Evolutionary conservation across 305 asterid genomes (phyloP).

Genomic region (Fraxinus platypoda): DNA sequence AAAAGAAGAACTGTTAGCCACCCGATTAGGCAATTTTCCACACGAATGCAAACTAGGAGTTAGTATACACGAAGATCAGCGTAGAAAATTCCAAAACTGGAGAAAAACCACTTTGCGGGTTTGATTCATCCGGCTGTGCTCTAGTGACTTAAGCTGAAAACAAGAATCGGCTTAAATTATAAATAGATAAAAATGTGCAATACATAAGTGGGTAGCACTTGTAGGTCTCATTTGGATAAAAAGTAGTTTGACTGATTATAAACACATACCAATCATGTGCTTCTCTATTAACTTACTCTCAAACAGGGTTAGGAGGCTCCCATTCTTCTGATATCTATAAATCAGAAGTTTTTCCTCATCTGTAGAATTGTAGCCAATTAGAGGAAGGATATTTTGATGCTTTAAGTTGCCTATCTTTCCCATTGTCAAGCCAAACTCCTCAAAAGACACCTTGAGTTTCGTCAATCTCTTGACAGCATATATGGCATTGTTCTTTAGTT

Average conservation of each 20-base stretch:
- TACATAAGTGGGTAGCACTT: neutral
- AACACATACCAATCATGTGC: neutral
- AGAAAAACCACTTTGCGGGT: neutral
- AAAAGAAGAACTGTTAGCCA: neutral
- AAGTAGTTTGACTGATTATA: too few relatives aligned
- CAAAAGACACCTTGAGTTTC: constrained; percentile 29
- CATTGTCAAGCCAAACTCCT: constrained; percentile 41
- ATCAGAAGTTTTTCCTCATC: constrained; percentile 39
- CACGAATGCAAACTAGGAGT: neutral
- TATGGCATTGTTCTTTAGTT: constrained; percentile 23
- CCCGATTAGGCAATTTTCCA: neutral
- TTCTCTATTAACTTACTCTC: constrained; percentile 29
- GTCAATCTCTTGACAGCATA: constrained; percentile 48
- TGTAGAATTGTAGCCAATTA: constrained; percentile 37
- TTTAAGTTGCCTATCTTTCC: constrained; percentile 39
- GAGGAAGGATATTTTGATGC: constrained; percentile 47
- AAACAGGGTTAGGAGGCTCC: constrained; percentile 38
- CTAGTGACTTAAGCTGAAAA: neutral
- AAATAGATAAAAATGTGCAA: neutral
- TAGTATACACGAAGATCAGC: neutral
- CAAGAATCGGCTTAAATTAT: neutral
- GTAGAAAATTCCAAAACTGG: neutral
- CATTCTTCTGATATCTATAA: constrained; percentile 39
- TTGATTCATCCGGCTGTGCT: neutral
- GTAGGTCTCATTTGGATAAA: too few relatives aligned